Conservation (phyloP, 441 rosid genomes). For the Brassica hybrid region DNA sequence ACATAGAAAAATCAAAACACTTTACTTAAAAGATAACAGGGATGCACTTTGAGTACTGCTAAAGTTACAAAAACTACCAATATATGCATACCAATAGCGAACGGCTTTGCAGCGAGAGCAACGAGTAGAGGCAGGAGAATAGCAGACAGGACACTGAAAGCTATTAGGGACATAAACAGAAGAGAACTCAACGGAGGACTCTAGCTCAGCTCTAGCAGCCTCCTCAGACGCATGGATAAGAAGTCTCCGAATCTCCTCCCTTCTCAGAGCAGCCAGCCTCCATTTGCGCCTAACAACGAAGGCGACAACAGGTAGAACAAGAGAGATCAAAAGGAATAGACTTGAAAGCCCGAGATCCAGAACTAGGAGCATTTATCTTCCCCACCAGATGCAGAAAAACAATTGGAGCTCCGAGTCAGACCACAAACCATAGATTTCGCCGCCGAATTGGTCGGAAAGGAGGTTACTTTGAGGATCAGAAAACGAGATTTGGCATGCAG, state of each 20-base stretch:
- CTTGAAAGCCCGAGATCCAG: conserved; percentile 83
- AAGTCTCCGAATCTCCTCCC: conserved; percentile 76
- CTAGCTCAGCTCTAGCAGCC: conserved; percentile 81
- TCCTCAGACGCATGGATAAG: conserved; percentile 83
- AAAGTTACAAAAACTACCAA: conserved; percentile 13
- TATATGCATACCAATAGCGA: conserved; percentile 76
- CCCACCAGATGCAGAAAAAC: too few relatives aligned
- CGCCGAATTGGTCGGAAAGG: too few relatives aligned
- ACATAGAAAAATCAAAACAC: neutral
- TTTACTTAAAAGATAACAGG: neutral
- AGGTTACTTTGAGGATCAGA: conserved; percentile 6
- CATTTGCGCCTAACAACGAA: conserved; percentile 68
- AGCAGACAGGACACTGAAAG: conserved; percentile 79
- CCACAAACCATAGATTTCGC: conserved; percentile 54
- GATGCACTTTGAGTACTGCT: conserved; percentile 30
- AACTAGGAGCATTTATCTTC: conserved; percentile 74
- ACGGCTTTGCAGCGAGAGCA: conserved; percentile 90
- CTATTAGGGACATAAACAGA: conserved; percentile 41
- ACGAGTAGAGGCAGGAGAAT: conserved; percentile 69
- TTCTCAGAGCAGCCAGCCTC: conserved; percentile 61
- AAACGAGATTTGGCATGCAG: conserved; percentile 40
- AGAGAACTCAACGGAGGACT: conserved; percentile 54
- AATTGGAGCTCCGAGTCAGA: conserved; percentile 43
- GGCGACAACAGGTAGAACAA: conserved; percentile 53
- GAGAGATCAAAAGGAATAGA: conserved; percentile 57